Base-by-base conservation (phyloP, 495 filamentous ascomycete genomes). In the Talaromyces stipitatus region DNA sequence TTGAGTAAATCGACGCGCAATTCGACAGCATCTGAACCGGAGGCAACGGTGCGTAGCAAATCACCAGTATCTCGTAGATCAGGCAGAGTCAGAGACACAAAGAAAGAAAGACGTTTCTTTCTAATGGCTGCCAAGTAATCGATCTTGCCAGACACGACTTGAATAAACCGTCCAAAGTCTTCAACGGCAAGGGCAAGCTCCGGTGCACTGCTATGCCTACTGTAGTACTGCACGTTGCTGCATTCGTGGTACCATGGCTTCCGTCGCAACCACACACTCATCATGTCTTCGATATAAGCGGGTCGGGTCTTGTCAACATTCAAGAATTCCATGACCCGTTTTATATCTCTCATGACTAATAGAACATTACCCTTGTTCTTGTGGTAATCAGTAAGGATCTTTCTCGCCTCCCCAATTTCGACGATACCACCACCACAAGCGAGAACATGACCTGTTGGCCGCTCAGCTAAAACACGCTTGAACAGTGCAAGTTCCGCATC, bases 341-440 rank as follows among this genome's bases (percentile, higher is more conserved):
- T 84, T 59, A 92, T 90, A 62, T 97, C 87, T 26, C 94, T 85
- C 64, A 92, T 87, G 28, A 99, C 87, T 9, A 92, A 80, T 38
- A 97, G 75, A 7, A 97, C 92, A 58, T 90, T 85, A n/a, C 94
- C 94, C 51, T 92, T 92, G 57, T 74, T 79, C 62, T 85, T 82
- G 66, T 89, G 82, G 67, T 90, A 95, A 29, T 85, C 76, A 30
- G 73, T 66, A 22, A 99, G 85, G 20, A 92, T 58, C 60, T 90
- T 79, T 12, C 94, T 83, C 28, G 91, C 91, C 59, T 86, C 89
- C 11, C 86, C 84, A 16, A 84, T 89, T 69, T 99, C 95, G 22
- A 97, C 91, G 26, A 99, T 78, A 27, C 94, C 94, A 29, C 94
- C 94, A 50, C 94, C 94, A 61, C 91, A 96, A 5, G 95, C 95